A percentile compares a stretch with the other conserved stretches of the same genome.
Conservation (phyloP, 176 grass and related monocot genomes). For the Ensete ventricosum region DNA sequence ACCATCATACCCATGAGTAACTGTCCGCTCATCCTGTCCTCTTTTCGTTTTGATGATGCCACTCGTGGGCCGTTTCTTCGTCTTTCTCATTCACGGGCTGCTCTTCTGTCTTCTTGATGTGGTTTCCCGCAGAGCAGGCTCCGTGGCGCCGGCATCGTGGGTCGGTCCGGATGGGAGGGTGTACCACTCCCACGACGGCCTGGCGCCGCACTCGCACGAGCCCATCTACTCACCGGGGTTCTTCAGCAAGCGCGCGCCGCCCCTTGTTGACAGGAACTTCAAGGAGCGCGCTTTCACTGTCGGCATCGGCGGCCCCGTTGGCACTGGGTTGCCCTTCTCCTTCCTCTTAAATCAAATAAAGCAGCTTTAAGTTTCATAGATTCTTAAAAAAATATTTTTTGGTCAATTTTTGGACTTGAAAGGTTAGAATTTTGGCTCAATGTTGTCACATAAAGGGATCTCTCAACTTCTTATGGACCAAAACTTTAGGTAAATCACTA, state of each 20-base stretch:
- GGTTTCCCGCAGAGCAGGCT: background rate
- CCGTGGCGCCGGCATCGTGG: conserved; percentile 29
- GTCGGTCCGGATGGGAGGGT: conserved; percentile 67
- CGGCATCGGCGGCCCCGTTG: conserved; percentile 87
- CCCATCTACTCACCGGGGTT: conserved; percentile 91
- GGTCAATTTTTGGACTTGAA: no score
- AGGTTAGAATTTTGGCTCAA: no score
- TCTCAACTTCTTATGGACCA: no score
- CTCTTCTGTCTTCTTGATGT: background rate
- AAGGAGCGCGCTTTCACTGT: conserved; percentile 86
- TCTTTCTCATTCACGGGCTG: background rate
- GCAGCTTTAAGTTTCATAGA: background rate
- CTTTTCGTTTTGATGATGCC: background rate
- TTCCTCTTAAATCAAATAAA: background rate
- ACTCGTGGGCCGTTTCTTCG: background rate
- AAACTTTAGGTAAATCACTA: no score
- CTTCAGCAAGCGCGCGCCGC: conserved; percentile 81
- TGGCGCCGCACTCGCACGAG: conserved; percentile 91
- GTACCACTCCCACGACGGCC: conserved; percentile 88
- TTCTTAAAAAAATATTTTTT: no score
- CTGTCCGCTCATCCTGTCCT: background rate
- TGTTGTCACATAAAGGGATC: no score
- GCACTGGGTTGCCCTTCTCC: conserved; percentile 52
- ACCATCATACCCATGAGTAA: conserved; percentile 18
- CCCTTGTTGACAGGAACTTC: conserved; percentile 49